Percentiles rank a stretch among this genome's conserved stretches.
phyloP scores from a whole-genome alignment of 208 protist genomes.

The Trypanosomatidae sp. region DNA sequence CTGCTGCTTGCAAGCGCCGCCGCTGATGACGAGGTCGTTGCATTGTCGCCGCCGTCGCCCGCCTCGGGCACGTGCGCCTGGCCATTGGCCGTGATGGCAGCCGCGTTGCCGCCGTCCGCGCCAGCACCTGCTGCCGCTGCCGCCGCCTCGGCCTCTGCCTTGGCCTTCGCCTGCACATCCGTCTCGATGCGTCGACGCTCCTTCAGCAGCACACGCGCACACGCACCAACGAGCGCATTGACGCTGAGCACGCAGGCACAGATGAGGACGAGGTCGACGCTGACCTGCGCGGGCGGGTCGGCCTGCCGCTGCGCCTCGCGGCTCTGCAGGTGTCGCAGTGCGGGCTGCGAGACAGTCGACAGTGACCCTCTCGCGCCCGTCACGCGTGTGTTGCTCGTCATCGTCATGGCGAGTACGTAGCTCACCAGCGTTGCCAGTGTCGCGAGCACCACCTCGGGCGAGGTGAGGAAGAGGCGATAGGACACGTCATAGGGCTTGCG shows the following conservation, averaged over 20 bases:
- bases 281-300: slow-evolving; percentile 12
- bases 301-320: slow-evolving; percentile 8
- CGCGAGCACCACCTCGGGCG: slow-evolving; percentile 5
- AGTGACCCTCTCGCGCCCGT: slow-evolving; percentile 5
- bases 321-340: slow-evolving; percentile 7
- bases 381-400: slow-evolving; percentile 3
- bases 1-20: background rate
- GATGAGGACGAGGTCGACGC: slow-evolving; percentile 28
- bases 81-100: slow-evolving; percentile 3
- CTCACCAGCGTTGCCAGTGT: background rate
- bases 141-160: slow-evolving; percentile 1
- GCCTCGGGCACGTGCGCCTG: slow-evolving; percentile 13
- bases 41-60: slow-evolving; percentile 2
- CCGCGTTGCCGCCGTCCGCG: slow-evolving; percentile 6
- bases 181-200: slow-evolving; percentile 9
- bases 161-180: slow-evolving; percentile 1
- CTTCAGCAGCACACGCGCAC: slow-evolving; percentile 9
- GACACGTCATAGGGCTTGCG: slow-evolving; percentile 4
- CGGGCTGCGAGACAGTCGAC: slow-evolving; percentile 7
- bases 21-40: background rate
- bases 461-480: slow-evolving; percentile 2
- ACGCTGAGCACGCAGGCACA: slow-evolving; percentile 14
- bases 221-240: slow-evolving; percentile 17
- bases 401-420: slow-evolving; percentile 2
- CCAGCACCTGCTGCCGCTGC: slow-evolving; percentile 4